Base-by-base conservation (phyloP, 2,329 filamentous ascomycete species). In the Penicillium carneum region DNA sequence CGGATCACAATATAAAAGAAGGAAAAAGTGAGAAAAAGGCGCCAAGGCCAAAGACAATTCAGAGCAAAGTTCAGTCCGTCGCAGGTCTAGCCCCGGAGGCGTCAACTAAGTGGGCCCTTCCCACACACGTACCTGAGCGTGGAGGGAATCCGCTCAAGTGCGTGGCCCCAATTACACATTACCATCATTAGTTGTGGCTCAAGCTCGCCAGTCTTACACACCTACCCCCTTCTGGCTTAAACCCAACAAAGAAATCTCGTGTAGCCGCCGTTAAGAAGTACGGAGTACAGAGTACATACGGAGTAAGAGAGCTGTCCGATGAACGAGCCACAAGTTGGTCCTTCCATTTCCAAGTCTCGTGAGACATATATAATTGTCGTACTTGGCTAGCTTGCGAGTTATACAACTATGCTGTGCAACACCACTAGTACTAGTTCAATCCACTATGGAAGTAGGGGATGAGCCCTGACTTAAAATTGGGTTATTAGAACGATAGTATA, bases 31-130 rank as follows among this genome's bases (percentile, higher is more conserved):
- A 9, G 18, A 29, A 26, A 34, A 34, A 29, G n/a, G 41, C 10
- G 29, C 41, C 31, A 36, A 20, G n/a, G 16, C 38, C 7, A 29
- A 11, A 45, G 41, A 31, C 48, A 16, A 34, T 26, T 46, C 16
- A 33, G 9, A 45, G 43, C 63, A 65, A 68, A 52, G 67, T 71
- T 71, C 61, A 64, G 63, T 56, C 67, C 64, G 69, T 53, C 51
- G 59, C 58, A 47, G 63, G 69, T 60, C 70, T 67, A 71, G 69
- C 68, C 66, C 66, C 61, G 63, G 66, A 62, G 66, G 69, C 64
- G 65, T 68, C 53, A 47, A 61, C 38, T 42, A 62, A 57, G 68
- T 69, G 62, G 54, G 41, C 39, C 51, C 10, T 31, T 20, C 36
- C 23, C 56, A 46, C 52, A 31, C 20, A 20, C 14, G 59, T 57